A percentile compares a stretch with the other conserved stretches of the same genome.
These are phyloP conservation scores for Lepidium campestre DNA, from an alignment of 441 rosid species.

Conservation along the genomic window DNA sequence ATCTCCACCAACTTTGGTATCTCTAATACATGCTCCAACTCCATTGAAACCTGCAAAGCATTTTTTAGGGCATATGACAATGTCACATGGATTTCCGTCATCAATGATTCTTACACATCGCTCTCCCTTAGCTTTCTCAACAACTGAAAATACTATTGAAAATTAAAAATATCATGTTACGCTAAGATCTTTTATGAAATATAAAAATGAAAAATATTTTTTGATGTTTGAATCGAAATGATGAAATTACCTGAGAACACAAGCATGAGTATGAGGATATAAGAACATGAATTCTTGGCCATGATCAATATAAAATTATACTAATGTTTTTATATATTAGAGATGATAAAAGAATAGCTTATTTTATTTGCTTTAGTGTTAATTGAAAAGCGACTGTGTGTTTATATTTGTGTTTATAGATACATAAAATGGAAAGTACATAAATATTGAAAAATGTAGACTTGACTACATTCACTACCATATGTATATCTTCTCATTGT, in stretches of 20 bases:
- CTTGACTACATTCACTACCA: not conserved
- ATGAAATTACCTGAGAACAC: conserved; percentile 16
- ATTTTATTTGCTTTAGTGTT: not conserved
- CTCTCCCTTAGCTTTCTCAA: not conserved
- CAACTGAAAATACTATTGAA: not conserved
- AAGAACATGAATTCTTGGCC: conserved; percentile 10
- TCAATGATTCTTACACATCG: not conserved
- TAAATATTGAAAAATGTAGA: not conserved
- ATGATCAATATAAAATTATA: not conserved
- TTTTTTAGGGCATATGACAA: not conserved
- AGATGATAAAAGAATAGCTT: not conserved
- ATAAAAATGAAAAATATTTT: not conserved
- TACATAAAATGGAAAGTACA: not conserved
- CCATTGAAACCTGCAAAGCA: not conserved
- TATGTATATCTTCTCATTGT: not conserved
- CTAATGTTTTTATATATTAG: not conserved
- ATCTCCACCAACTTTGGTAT: not conserved
- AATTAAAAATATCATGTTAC: not conserved
- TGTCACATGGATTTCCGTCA: not conserved
- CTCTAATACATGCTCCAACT: not conserved
- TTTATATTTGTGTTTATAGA: not conserved
- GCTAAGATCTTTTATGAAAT: not conserved
- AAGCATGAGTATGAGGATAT: conserved; percentile 5
- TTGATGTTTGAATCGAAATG: not conserved
- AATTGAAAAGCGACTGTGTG: not conserved